A percentile compares a stretch with the other conserved stretches of the same genome.
These are phyloP conservation scores for Fusarium chlamydosporum DNA, from an alignment of 2,329 filamentous ascomycete species.

Conservation along the genomic window DNA sequence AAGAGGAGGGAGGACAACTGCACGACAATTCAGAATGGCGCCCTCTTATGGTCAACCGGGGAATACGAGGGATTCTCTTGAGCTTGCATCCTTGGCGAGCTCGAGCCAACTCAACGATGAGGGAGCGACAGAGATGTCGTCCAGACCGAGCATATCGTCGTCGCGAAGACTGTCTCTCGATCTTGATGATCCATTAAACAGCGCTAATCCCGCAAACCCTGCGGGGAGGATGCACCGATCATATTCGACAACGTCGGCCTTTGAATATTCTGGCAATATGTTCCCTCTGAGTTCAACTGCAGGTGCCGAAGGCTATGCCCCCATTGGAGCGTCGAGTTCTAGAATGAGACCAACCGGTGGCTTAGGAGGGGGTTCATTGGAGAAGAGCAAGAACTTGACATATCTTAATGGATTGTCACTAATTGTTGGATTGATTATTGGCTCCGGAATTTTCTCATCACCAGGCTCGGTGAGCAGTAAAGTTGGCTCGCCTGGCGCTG, in stretches of 20 bases:
- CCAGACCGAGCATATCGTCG: conserved; percentile 89
- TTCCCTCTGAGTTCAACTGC: conserved; percentile 91
- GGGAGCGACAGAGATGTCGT: conserved; percentile 75
- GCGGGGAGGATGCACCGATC: conserved; percentile 70
- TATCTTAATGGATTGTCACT: conserved; percentile 94
- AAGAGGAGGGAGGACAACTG: conserved; percentile 23
- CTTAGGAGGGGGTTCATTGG: conserved; percentile 82
- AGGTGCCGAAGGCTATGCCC: conserved; percentile 80
- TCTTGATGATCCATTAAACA: conserved; percentile 82
- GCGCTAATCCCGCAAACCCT: conserved; percentile 70
- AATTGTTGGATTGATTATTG: conserved; percentile 93
- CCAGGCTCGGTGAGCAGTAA: conserved; percentile 93
- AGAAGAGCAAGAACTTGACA: conserved; percentile 96
- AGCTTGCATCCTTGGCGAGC: conserved; percentile 94
- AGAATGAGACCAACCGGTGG: conserved; percentile 62
- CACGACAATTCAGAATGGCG: conserved; percentile 58
- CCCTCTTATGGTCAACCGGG: conserved; percentile 59
- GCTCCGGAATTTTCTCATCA: conserved; percentile 95
- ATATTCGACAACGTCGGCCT: conserved; percentile 92
- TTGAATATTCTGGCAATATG: conserved; percentile 93
- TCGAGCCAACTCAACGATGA: conserved; percentile 72
- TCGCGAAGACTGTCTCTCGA: conserved; percentile 87
- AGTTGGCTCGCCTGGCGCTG: conserved; percentile 90
- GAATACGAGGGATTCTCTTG: conserved; percentile 87
- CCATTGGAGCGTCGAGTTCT: conserved; percentile 82